Percentiles rank a stretch among this genome's conserved stretches.
phyloP scores from a whole-genome alignment of 768 basidiomycete species.

The Cystobasidiopsis lactophilus region DNA sequence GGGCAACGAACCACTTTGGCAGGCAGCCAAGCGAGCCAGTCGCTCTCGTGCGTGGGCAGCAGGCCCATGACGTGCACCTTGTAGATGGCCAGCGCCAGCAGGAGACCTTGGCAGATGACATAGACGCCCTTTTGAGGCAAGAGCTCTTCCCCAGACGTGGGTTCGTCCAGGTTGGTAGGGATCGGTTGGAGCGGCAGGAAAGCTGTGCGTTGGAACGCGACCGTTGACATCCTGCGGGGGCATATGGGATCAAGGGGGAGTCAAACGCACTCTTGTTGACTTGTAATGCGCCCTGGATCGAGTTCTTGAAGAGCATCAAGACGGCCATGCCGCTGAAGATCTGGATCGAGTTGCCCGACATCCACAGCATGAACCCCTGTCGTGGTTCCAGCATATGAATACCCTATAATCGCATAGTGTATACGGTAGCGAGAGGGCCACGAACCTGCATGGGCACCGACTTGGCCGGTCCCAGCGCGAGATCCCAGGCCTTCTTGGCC shows the following conservation, averaged over 20 bases:
- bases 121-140: slow-evolving; percentile 17
- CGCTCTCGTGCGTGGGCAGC: slow-evolving; percentile 14
- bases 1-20: neutral
- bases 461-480: slow-evolving; percentile 19
- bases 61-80: slow-evolving; percentile 20
- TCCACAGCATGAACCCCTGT: slow-evolving; percentile 22
- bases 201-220: neutral
- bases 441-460: slow-evolving; percentile 20
- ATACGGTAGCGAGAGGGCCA: no score
- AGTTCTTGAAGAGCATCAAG: slow-evolving; percentile 17
- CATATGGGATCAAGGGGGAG: neutral
- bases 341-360: slow-evolving; percentile 20
- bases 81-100: slow-evolving; percentile 18
- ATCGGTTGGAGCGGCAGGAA: slow-evolving; percentile 2
- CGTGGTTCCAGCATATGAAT: no score
- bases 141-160: slow-evolving; percentile 2
- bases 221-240: neutral
- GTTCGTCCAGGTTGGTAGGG: neutral
- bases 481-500: slow-evolving; percentile 15
- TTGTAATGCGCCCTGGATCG: slow-evolving; percentile 13
- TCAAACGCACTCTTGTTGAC: slow-evolving; percentile 14
- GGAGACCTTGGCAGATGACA: slow-evolving; percentile 15
- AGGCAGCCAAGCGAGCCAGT: slow-evolving; percentile 14
- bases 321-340: slow-evolving; percentile 21
- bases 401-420: neutral